Base-by-base conservation (phyloP, 2,329 filamentous ascomycete species). In the Cordyceps tenuipes region DNA sequence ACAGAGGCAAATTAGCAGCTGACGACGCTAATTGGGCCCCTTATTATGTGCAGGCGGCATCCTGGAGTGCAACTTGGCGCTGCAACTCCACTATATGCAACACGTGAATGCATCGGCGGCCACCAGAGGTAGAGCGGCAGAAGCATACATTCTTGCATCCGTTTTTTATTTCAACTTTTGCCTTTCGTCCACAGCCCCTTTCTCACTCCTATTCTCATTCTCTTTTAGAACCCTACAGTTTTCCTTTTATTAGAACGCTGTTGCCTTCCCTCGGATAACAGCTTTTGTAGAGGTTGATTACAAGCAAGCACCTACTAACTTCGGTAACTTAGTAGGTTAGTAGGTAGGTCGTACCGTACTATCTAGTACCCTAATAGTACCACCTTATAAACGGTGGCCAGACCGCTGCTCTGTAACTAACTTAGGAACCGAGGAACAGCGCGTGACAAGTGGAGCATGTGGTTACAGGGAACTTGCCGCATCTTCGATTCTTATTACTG, bases 391-490 rank as follows among this genome's bases (percentile, higher is more conserved):
- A 23, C 23, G 23, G 23, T 23, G 2, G 23, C 23, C 54, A 57
- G 31, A 23, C 54, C 29, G 15, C 43, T 26, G 29, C 3, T 34
- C 29, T 29, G 29, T 29, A n/a, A n/a, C n/a, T n/a, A n/a, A n/a
- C n/a, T n/a, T n/a, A 56, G 53, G 53, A 36, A 57, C 54, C 54
- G 54, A 57, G 54, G 54, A 57, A 48, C 54, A 39, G 43, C 54
- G 44, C 54, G 46, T 39, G 54, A 34, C 19, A 29, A 29, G 54
- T 57, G 54, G 54, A 57, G 43, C 43, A 48, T 13, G n/a, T 12
- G 52, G 21, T 26, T 47, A 21, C 2, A 13, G 10, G 36, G 34
- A 23, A 53, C 36, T 26, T 52, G 12, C 19, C 50, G 34, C 34
- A 52, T 39, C 31, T 52, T 17, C 23, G 19, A 31, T 26, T 17